Evolutionary conservation across 2,329 filamentous ascomycete species (phyloP), one percentile per base, ranked within the genome.

Genomic region (Metarhizium guizhouense): DNA sequence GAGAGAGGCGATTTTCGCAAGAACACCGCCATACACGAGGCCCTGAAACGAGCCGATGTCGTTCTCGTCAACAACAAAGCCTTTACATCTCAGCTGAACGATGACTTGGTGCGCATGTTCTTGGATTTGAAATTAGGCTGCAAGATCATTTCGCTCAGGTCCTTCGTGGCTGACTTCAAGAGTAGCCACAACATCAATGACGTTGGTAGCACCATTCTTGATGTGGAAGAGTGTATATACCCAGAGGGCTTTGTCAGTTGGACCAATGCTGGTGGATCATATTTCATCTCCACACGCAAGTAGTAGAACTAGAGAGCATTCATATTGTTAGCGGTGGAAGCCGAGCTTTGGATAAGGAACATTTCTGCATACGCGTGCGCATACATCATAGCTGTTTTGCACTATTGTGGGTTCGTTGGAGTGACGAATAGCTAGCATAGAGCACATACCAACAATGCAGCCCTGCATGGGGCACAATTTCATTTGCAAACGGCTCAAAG

Each of bases 61-160:
- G 83, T 99, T 18, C 81, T 99, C 30, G 93, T 97, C 64, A 99
- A 99, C 76, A 99, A 99, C 73, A 92, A 97, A 72, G 94, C 91
- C 2, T 99, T 99, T 72, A 92, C 87, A 6, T 86, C 92, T 14
- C 80, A 86, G 63, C 81, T 96, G 55, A 99, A 97, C 72, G 87
- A 90, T 66, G 83, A 84, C 59, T 77, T 99, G 49, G 83, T 93
- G 61, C 84, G 90, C 63, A 90, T 95, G 75, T 97, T 99, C 66
- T 76, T 99, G 58, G 94, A 99, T 66, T 76, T 97, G 59, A 97
- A 96, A 72, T 81, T 88, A 54, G 93, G 93, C 3, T 92, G 88
- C 71, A 87, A 88, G 70, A 88, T 99, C 56, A 87, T 97, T 47
- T 96, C 90, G 53, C 79, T 99, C 57, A 95, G 94, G 73, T 91